Percentiles rank a stretch among this genome's conserved stretches.
phyloP scores from a whole-genome alignment of 225 moss, liverwort and hornwort genomes.

The Pleurozium schreberi region DNA sequence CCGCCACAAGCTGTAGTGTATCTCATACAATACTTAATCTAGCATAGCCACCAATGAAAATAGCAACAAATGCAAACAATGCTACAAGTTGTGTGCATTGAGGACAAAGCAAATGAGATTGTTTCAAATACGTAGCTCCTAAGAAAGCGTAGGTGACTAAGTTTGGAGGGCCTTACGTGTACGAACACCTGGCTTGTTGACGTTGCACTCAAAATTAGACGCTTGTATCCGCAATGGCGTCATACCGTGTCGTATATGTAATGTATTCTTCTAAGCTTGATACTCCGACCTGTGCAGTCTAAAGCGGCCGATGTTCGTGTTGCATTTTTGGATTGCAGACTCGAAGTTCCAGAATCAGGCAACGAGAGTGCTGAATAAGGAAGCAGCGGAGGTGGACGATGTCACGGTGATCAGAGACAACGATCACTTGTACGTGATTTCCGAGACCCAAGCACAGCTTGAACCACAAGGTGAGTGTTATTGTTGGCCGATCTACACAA shows the following conservation, averaged over 20 bases:
- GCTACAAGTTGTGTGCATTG: not conserved
- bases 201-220: not conserved
- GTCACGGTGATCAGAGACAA: conserved; percentile 53
- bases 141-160: no score
- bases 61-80: not conserved
- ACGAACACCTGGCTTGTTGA: not conserved
- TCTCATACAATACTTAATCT: not conserved
- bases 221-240: not conserved
- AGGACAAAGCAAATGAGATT: not conserved
- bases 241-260: not conserved
- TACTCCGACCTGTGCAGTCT: not conserved
- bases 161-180: not conserved
- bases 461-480: conserved; percentile 15
- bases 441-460: conserved; percentile 18
- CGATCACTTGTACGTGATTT: conserved; percentile 59
- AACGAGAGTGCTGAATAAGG: conserved; percentile 39
- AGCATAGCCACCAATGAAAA: not conserved
- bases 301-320: not conserved
- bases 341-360: conserved; percentile 38
- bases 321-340: conserved; percentile 17
- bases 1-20: not conserved
- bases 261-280: not conserved
- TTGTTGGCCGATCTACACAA: not conserved
- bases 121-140: not conserved
- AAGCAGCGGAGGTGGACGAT: conserved; percentile 65